These are phyloP conservation scores for Pelagophyceae sp. DNA, from an alignment of 352 stramenopile species.

Conservation along the genomic window DNA sequence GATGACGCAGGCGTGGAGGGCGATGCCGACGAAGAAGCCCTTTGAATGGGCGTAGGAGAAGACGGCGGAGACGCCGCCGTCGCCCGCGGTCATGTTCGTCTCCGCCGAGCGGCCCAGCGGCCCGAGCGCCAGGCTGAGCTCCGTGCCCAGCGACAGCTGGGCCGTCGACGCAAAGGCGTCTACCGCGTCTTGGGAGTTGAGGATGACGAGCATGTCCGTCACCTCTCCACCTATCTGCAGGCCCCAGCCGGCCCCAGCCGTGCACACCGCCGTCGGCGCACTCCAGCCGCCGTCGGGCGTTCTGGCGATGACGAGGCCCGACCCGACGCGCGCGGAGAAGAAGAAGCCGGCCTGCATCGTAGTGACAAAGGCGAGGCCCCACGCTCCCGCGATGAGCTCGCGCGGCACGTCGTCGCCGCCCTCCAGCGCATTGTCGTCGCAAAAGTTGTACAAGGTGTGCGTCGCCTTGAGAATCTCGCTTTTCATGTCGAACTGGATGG, in stretches of 20 bases:
- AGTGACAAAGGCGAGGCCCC: conserved; percentile 78
- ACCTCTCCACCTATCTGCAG: conserved; percentile 78
- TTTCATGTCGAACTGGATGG: conserved; percentile 62
- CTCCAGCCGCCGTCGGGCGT: conserved; percentile 74
- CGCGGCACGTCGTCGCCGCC: conserved; percentile 53
- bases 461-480: conserved; percentile 73
- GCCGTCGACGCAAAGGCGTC: conserved; percentile 64
- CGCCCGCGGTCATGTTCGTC: conserved; percentile 37
- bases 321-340: conserved; percentile 50
- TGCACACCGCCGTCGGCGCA: conserved; percentile 75
- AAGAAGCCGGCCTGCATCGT: conserved; percentile 69
- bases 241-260: conserved; percentile 77
- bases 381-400: conserved; percentile 71
- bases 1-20: conserved; percentile 74
- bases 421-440: conserved; percentile 38
- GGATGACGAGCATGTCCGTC: conserved; percentile 83
- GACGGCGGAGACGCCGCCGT: conserved; percentile 66
- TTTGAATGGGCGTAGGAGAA: conserved; percentile 82
- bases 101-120: conserved; percentile 72
- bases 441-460: conserved; percentile 74
- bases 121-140: conserved; percentile 71
- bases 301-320: conserved; percentile 79
- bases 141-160: conserved; percentile 75
- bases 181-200: conserved; percentile 65
- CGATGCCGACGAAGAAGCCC: conserved; percentile 73